Base-by-base conservation (phyloP, 495 filamentous ascomycete genomes). In the Thozetella sp. region DNA sequence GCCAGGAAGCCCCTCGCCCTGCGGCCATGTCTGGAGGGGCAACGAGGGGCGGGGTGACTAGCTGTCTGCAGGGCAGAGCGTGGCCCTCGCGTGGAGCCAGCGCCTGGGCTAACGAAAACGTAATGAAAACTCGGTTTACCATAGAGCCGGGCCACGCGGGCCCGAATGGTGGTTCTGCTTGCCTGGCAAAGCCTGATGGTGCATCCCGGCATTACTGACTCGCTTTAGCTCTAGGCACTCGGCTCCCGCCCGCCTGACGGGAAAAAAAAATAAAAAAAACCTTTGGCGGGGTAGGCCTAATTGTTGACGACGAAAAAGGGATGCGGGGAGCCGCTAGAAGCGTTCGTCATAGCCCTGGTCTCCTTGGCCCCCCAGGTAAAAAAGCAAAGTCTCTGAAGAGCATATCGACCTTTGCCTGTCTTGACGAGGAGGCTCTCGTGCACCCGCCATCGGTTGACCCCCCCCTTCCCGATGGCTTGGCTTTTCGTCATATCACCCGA, bases 81-180 rank as follows among this genome's bases (percentile, higher is more conserved):
- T n/a, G n/a, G n/a, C n/a, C n/a, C n/a, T n/a, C n/a, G n/a, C n/a
- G n/a, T n/a, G n/a, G n/a, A n/a, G n/a, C n/a, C n/a, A n/a, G n/a
- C n/a, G n/a, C n/a, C 20, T 71, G 62, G 64, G 55, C 62, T 69
- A 69, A 69, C 54, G 58, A 71, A 71, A 55, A 71, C 68, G 68
- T 71, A 71, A 71, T 71, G 57, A 34, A 66, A 71, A 71, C 51
- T 50, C 55, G 43, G 30, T 15, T 3, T 9, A 34, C 23, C 52
- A 26, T n/a, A 34, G 24, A 54, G 25, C 52, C 6, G 23, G 24
- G 27, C 25, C 52, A 54, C 24, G 52, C 52, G 52, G 52, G 24
- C 22, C 51, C 22, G 20, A 54, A 34, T n/a, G 17, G 24, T 15
- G 25, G 25, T n/a, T n/a, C n/a, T n/a, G 24, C 25, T 54, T 25